These are phyloP conservation scores for Alliaria petiolata DNA, from an alignment of 345 rosid species.

Conservation along the genomic window DNA sequence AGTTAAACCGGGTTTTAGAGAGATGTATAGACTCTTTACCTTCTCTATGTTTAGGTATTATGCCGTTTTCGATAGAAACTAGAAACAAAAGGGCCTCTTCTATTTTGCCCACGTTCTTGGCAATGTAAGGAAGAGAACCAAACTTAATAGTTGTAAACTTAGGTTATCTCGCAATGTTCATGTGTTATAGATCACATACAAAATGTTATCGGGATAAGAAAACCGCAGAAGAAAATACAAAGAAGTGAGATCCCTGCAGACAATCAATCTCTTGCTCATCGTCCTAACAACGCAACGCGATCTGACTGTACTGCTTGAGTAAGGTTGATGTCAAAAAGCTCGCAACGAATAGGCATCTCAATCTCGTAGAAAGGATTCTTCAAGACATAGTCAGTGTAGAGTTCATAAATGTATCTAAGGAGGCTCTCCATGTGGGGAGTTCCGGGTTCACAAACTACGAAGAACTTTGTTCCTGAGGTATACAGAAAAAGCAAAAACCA, in stretches of 20 bases:
- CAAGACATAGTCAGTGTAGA: conserved; percentile 87
- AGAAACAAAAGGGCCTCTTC: background rate
- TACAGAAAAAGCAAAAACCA: background rate
- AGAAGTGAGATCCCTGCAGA: background rate
- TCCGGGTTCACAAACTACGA: conserved; percentile 92
- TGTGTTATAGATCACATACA: background rate
- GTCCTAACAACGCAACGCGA: conserved; percentile 63
- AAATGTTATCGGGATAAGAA: background rate
- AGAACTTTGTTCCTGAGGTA: conserved; percentile 81
- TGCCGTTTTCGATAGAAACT: conserved; percentile 10
- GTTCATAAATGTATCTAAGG: conserved; percentile 69
- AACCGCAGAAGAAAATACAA: background rate
- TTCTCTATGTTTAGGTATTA: no score
- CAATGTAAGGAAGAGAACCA: background rate
- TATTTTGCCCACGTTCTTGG: background rate
- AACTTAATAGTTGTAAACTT: background rate
- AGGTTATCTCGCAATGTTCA: conserved; percentile 9
- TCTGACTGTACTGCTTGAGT: conserved; percentile 81
- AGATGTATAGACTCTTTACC: conserved; percentile 20
- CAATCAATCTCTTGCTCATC: conserved; percentile 29
- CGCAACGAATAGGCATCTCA: conserved; percentile 99
- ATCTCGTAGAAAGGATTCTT: conserved; percentile 99
- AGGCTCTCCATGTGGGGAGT: conserved; percentile 81
- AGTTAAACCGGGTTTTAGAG: no score
- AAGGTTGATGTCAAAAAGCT: conserved; percentile 86